A percentile compares a stretch with the other conserved stretches of the same genome.
These are phyloP conservation scores for Talaromyces sp. DNA, from an alignment of 2,329 filamentous ascomycete species.

Conservation along the genomic window DNA sequence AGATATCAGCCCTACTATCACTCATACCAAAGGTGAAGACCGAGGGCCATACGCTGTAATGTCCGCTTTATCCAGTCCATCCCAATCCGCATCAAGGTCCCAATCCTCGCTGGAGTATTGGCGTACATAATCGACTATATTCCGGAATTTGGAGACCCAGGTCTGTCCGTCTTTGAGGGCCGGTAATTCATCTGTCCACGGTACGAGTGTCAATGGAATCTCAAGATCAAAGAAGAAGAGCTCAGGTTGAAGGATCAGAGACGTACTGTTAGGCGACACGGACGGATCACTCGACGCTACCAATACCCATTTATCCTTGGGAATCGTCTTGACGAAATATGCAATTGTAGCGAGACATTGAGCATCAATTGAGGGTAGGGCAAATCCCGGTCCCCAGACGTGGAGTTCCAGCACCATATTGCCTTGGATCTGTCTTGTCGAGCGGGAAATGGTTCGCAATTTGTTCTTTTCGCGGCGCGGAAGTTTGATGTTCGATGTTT, in stretches of 20 bases:
- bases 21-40: background rate
- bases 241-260: too few relatives aligned
- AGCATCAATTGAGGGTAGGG: conserved; percentile 82
- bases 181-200: conserved; percentile 51
- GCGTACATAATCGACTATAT: conserved; percentile 52
- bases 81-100: conserved; percentile 46
- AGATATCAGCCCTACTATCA: background rate
- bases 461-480: background rate
- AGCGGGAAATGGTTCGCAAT: background rate
- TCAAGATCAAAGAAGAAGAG: background rate
- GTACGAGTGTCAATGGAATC: background rate
- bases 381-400: conserved; percentile 86
- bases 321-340: conserved; percentile 64
- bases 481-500: background rate
- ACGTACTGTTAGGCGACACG: conserved; percentile 66
- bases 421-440: background rate
- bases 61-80: conserved; percentile 45
- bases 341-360: conserved; percentile 83
- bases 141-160: conserved; percentile 53
- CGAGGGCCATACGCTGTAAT: conserved; percentile 45
- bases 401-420: conserved; percentile 64
- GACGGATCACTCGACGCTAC: conserved; percentile 70
- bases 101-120: conserved; percentile 47
- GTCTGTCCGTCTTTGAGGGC: conserved; percentile 53
- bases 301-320: conserved; percentile 61